A percentile compares a stretch with the other conserved stretches of the same genome.
These are phyloP conservation scores for Epichloe gansuensis DNA, from an alignment of 2,329 filamentous ascomycete genomes.

Conservation along the genomic window DNA sequence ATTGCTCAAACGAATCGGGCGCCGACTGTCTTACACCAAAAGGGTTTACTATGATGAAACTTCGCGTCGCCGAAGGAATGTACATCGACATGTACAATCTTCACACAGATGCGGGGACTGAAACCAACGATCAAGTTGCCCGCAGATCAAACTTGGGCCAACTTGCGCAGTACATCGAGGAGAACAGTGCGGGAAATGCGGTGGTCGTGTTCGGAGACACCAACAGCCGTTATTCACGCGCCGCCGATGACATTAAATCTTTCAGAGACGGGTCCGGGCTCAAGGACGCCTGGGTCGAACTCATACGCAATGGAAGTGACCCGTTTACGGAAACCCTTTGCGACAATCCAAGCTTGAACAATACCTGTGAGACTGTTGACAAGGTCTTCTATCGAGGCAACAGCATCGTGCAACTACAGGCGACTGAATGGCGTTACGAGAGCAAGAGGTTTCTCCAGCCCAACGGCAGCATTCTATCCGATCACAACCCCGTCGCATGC, in stretches of 20 bases:
- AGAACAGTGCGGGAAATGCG: background rate
- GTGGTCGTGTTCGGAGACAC: background rate
- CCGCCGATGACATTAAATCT: background rate
- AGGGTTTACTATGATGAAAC: background rate
- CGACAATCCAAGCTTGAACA: background rate
- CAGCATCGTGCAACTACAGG: background rate
- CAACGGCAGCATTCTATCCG: background rate
- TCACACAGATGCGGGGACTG: background rate
- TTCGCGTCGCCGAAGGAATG: background rate
- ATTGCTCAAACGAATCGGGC: background rate
- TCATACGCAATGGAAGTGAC: background rate
- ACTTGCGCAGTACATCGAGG: background rate
- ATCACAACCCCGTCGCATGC: background rate
- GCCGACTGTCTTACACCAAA: background rate
- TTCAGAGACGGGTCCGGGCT: background rate
- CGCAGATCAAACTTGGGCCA: background rate
- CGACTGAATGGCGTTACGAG: background rate
- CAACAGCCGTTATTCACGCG: background rate
- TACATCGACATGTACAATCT: background rate
- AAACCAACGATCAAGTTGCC: background rate
- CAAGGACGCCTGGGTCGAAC: background rate
- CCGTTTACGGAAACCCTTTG: background rate
- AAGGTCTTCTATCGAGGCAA: background rate
- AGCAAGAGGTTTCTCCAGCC: background rate
- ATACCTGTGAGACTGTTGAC: background rate